Conservation (phyloP, 1,284 basidiomycete species). For the Naganishia cerealis region DNA sequence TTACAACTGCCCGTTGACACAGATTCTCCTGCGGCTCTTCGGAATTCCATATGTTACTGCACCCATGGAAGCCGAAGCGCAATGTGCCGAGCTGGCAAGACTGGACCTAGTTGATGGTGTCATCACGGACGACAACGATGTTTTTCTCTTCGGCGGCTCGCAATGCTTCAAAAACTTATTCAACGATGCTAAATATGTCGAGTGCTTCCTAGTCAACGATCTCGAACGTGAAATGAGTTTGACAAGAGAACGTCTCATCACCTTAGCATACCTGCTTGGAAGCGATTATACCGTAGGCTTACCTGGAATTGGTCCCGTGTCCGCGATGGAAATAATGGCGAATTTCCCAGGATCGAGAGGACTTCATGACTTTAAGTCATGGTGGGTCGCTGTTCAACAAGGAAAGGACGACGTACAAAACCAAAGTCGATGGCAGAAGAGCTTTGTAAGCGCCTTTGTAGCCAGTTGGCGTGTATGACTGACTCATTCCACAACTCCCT, state of each 20-base stretch:
- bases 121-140: slow-evolving; percentile 98
- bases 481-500: background rate
- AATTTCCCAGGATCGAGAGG: slow-evolving; percentile 86
- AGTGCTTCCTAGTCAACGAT: slow-evolving; percentile 85
- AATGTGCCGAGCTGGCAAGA: slow-evolving; percentile 87
- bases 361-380: slow-evolving; percentile 80
- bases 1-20: slow-evolving; percentile 55
- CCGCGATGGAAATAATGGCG: slow-evolving; percentile 89
- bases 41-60: slow-evolving; percentile 98
- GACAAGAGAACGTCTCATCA: slow-evolving; percentile 79
- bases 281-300: slow-evolving; percentile 97
- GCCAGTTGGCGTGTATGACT: background rate
- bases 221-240: slow-evolving; percentile 84
- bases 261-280: slow-evolving; percentile 88
- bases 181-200: slow-evolving; percentile 97
- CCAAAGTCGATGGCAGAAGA: slow-evolving; percentile 71
- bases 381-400: slow-evolving; percentile 93
- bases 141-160: slow-evolving; percentile 92
- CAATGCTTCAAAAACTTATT: slow-evolving; percentile 99
- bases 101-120: slow-evolving; percentile 90
- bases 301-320: slow-evolving; percentile 90
- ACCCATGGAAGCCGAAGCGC: slow-evolving; percentile 98
- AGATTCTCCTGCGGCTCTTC: slow-evolving; percentile 77
- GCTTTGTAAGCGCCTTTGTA: slow-evolving; percentile 67
- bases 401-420: slow-evolving; percentile 79